Conservation (phyloP, 2,329 filamentous ascomycete genomes). For the Colletotrichum orbiculare region DNA sequence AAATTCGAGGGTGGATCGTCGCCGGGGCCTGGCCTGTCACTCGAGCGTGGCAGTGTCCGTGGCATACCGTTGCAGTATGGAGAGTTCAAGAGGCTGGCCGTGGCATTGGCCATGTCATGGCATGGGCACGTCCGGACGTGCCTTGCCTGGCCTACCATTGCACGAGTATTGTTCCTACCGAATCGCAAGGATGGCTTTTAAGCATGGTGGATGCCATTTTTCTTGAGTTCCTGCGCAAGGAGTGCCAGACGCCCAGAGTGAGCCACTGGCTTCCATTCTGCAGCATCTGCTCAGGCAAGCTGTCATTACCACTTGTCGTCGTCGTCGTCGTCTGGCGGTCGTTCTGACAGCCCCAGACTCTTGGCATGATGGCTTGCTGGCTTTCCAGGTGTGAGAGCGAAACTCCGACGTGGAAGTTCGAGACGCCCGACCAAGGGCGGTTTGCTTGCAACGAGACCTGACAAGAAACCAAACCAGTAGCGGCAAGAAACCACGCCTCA, state of each 20-base stretch:
- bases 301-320: slow-evolving; percentile 18
- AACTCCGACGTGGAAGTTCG: too few species aligned
- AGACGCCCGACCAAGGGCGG: too few species aligned
- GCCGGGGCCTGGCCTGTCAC: slow-evolving; percentile 31
- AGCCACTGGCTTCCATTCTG: slow-evolving; percentile 5
- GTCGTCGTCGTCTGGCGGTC: neutral
- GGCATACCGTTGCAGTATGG: slow-evolving; percentile 10
- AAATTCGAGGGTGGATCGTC: slow-evolving; percentile 32
- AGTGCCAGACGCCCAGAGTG: neutral
- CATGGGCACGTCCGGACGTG: slow-evolving; percentile 24
- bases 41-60: slow-evolving; percentile 35
- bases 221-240: slow-evolving; percentile 23
- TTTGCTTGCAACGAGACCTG: neutral
- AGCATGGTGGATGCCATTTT: slow-evolving; percentile 36
- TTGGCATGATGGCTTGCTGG: slow-evolving; percentile 3
- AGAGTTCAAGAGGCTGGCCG: slow-evolving; percentile 15
- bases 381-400: neutral
- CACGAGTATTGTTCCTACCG: neutral
- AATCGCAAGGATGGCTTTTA: slow-evolving; percentile 32
- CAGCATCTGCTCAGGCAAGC: slow-evolving; percentile 8
- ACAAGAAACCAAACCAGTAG: neutral
- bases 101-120: slow-evolving; percentile 1
- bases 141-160: slow-evolving; percentile 5
- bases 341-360: slow-evolving; percentile 17
- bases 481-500: neutral